Conservation (phyloP, 2,329 filamentous ascomycete genomes). For the Cryphonectria carpinicola region DNA sequence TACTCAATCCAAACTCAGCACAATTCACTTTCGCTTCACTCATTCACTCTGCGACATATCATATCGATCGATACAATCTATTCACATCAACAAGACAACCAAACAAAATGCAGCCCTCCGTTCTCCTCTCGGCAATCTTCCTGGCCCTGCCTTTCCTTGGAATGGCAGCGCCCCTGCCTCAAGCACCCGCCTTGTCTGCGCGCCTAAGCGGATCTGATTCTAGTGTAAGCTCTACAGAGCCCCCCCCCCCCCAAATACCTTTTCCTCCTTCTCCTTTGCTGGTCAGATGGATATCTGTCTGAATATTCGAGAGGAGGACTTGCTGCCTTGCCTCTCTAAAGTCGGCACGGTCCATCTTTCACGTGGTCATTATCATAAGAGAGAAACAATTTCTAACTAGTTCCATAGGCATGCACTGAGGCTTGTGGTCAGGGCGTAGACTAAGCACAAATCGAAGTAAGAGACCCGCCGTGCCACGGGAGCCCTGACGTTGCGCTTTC, state of each 20-base stretch:
- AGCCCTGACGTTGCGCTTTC: background rate
- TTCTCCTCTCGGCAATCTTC: slow-evolving; percentile 13
- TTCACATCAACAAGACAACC: background rate
- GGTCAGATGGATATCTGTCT: background rate
- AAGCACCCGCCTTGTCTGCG: background rate
- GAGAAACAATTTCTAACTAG: background rate
- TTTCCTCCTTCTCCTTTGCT: background rate
- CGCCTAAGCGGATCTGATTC: background rate
- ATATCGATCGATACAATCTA: background rate
- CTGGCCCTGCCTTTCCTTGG: slow-evolving; percentile 16
- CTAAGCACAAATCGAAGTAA: background rate
- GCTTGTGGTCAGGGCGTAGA: background rate
- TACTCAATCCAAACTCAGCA: background rate
- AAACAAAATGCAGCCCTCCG: background rate
- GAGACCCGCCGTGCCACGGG: background rate
- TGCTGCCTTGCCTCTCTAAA: background rate
- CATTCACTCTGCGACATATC: background rate
- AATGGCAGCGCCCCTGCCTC: slow-evolving; percentile 8
- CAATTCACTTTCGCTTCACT: background rate
- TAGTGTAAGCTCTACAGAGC: background rate
- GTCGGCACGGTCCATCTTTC: background rate
- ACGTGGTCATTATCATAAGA: background rate
- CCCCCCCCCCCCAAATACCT: background rate
- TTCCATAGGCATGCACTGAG: background rate
- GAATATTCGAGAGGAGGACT: background rate